Base-by-base conservation (phyloP, 108 stramenopile genomes). In the Mayamaea pseudoterrestris region DNA sequence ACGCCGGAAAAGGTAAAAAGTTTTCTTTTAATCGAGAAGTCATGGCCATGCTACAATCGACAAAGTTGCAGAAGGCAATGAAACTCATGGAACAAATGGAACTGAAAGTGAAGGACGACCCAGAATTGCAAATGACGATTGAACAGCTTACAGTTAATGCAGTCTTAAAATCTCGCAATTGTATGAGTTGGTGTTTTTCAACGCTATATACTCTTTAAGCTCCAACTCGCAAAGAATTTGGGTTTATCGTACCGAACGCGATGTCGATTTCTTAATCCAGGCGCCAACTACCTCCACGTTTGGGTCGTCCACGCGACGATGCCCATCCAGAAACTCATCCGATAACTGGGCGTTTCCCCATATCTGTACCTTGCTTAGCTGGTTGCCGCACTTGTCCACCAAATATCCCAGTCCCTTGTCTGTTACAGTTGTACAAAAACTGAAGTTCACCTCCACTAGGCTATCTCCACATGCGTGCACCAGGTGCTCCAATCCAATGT, bases 201-300 rank as follows among this genome's bases (percentile, higher is more conserved):
- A 41, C 7, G 9, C 16, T 17, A 14, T 41, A 16, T 41, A 16
- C 16, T 41, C 16, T 41, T 6, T 17, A 34, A 8, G 32, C 32
- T 41, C 7, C 14, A 41, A 18, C 7, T 41, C 12, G 14, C 16
- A 13, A 41, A 41, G 41, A 41, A 18, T n/a, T n/a, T n/a, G n/a
- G n/a, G n/a, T n/a, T n/a, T 27, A 2, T 14, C 51, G n/a, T n/a
- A n/a, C 12, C 42, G 45, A 0, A 74, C 78, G 60, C 71, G n/a
- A n/a, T n/a, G n/a, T n/a, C n/a, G n/a, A 76, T 50, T 78, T 74
- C 44, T 80, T 82, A 79, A 89, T 89, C 87, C 87, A 89, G 0
- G 75, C 73, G 3, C 87, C 87, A 26, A 73, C 55, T 34, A 89
- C 72, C 37, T 78, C 71, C 18, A 89, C 49, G 0, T 57, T 70